Conservation (phyloP, 139 green algal species). For the Chlorella sp. region DNA sequence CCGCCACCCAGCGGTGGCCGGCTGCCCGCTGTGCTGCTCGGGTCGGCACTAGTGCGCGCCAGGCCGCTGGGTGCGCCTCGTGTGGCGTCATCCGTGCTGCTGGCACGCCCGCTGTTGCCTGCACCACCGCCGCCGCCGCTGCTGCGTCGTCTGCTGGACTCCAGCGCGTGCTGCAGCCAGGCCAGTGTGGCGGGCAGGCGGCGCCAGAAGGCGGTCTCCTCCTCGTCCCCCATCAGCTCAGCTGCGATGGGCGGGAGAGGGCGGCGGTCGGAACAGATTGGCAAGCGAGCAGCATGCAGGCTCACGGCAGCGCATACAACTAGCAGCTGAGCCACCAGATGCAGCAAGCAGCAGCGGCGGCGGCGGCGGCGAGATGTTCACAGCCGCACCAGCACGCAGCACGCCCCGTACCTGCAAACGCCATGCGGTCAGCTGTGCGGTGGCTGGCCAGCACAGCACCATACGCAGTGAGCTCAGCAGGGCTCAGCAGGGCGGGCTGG, state of each 20-base stretch:
- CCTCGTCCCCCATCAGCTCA: slow-evolving; percentile 31
- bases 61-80: too few species aligned
- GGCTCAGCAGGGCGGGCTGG: slow-evolving; percentile 60
- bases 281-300: too few species aligned
- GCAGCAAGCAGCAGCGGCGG: too few species aligned
- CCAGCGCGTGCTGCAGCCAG: slow-evolving; percentile 27
- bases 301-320: too few species aligned
- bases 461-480: slow-evolving; percentile 66
- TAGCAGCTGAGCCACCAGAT: too few species aligned
- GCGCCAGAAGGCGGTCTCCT: slow-evolving; percentile 75
- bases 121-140: not conserved
- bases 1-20: too few species aligned
- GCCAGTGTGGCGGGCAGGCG: slow-evolving; percentile 72
- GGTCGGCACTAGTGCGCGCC: too few species aligned
- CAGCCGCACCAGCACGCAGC: too few species aligned
- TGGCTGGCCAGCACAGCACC: slow-evolving; percentile 17
- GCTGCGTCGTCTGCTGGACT: not conserved
- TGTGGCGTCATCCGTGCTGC: too few species aligned
- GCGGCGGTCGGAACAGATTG: too few species aligned
- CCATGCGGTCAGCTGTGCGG: slow-evolving; percentile 48
- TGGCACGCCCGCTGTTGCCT: not conserved
- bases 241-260: slow-evolving; percentile 21
- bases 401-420: slow-evolving; percentile 8
- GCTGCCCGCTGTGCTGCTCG: too few species aligned
- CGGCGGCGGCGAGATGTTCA: too few species aligned